Evolutionary conservation across 495 filamentous ascomycete species (phyloP).

Genomic region (Aspergillus cavernicola): DNA sequence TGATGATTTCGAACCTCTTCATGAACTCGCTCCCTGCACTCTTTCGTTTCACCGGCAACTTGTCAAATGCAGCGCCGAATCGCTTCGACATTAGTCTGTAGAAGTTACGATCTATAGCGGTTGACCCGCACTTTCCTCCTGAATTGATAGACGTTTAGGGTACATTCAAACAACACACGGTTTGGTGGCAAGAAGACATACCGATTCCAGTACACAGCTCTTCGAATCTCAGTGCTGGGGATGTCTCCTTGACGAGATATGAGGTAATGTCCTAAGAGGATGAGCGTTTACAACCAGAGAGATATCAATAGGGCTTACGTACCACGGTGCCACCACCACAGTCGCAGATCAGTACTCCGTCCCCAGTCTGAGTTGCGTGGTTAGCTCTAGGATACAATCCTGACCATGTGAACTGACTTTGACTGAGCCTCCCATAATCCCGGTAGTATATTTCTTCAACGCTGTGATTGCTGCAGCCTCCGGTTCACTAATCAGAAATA

Average conservation of each 20-base stretch:
- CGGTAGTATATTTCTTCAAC: constrained; percentile 4
- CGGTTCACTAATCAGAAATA: constrained; percentile 55
- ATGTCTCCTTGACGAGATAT: constrained; percentile 27
- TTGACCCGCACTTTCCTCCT: constrained; percentile 49
- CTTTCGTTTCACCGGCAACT: constrained; percentile 8
- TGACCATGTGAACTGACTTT: too few relatives aligned
- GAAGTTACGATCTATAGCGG: constrained; percentile 49
- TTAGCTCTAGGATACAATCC: too few relatives aligned
- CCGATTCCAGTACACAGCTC: constrained; percentile 15
- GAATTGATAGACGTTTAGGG: too few relatives aligned
- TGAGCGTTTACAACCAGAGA: not conserved
- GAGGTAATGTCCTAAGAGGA: constrained; percentile 29
- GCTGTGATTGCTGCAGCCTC: constrained; percentile 43
- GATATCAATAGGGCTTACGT: not conserved
- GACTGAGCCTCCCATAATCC: not conserved
- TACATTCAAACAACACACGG: too few relatives aligned
- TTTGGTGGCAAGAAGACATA: not conserved
- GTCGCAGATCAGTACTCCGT: constrained; percentile 24
- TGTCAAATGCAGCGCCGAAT: constrained; percentile 23
- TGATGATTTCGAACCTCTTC: constrained; percentile 22
- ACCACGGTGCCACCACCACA: constrained; percentile 41
- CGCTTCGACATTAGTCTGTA: constrained; percentile 35
- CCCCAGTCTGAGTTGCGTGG: constrained; percentile 1
- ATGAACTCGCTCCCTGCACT: constrained; percentile 21
- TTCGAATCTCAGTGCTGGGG: constrained; percentile 22